A percentile compares a stretch with the other conserved stretches of the same genome.
Conservation (phyloP, 106 monocot species). For the Allium cepa region DNA sequence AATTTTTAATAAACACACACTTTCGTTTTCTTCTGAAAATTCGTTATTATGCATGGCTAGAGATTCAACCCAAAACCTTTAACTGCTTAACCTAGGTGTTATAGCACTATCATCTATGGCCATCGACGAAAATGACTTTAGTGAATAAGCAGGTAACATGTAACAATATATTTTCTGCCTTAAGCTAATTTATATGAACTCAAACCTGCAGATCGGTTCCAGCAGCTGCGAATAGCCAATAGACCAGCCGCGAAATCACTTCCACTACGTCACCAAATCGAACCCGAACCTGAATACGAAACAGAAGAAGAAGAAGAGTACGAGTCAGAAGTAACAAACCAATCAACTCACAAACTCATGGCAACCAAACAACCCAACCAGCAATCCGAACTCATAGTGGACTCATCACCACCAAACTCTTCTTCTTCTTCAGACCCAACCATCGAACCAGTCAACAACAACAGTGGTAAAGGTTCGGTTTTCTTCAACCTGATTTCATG, state of each 20-base stretch:
- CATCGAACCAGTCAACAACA: slow-evolving; percentile 10
- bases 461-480: slow-evolving; percentile 40
- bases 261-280: slow-evolving; percentile 1
- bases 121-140: too few species aligned
- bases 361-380: neutral
- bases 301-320: slow-evolving; percentile 15
- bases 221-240: slow-evolving; percentile 19
- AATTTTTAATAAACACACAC: too few species aligned
- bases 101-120: too few species aligned
- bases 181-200: too few species aligned
- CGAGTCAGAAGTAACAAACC: slow-evolving; percentile 13
- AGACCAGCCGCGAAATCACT: slow-evolving; percentile 13
- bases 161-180: too few species aligned
- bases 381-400: slow-evolving; percentile 32
- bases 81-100: too few species aligned
- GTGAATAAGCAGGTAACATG: too few species aligned
- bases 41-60: too few species aligned
- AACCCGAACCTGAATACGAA: slow-evolving; percentile 7
- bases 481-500: slow-evolving; percentile 78
- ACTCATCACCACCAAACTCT: slow-evolving; percentile 51
- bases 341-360: slow-evolving; percentile 13
- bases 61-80: too few species aligned
- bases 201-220: slow-evolving; percentile 29
- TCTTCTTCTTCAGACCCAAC: slow-evolving; percentile 51
- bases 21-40: too few species aligned